Percentiles rank a stretch among this genome's conserved stretches.
These are phyloP conservation scores for Neonectria punicea DNA, from an alignment of 2,329 filamentous ascomycete species.

Conservation along the genomic window DNA sequence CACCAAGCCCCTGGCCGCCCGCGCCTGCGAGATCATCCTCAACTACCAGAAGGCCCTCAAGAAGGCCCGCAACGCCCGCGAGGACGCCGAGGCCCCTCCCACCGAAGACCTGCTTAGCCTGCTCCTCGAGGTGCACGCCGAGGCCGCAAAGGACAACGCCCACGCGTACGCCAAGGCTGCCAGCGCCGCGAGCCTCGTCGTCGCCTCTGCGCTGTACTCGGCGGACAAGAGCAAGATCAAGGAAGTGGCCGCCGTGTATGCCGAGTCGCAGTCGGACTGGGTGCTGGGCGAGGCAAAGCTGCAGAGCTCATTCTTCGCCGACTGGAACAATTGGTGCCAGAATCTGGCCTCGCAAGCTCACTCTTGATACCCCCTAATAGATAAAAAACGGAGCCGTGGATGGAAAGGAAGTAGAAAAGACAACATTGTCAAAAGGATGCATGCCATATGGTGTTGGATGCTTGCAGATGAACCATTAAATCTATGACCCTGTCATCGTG, in stretches of 20 bases:
- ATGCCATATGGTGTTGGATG: constrained; percentile 23
- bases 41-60: constrained; percentile 75
- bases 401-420: constrained; percentile 29
- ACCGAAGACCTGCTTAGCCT: constrained; percentile 65
- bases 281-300: constrained; percentile 68
- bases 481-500: constrained; percentile 49
- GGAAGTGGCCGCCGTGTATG: constrained; percentile 72
- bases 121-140: constrained; percentile 74
- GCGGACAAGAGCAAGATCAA: constrained; percentile 63
- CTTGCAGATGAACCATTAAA: constrained; percentile 47
- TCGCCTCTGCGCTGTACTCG: constrained; percentile 70
- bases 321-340: constrained; percentile 80
- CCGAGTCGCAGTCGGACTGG: constrained; percentile 66
- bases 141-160: constrained; percentile 71
- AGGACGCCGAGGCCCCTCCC: constrained; percentile 51
- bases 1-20: constrained; percentile 79
- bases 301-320: constrained; percentile 73
- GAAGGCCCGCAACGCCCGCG: constrained; percentile 61
- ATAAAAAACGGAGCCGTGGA: constrained; percentile 4
- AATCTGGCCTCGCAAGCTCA: constrained; percentile 54
- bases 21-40: constrained; percentile 77
- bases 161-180: constrained; percentile 79
- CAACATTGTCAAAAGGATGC: background rate
- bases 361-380: constrained; percentile 34
- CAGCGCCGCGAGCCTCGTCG: constrained; percentile 76